phyloP scores from a whole-genome alignment of 2,329 filamentous ascomycete species.

The Cladophialophora psammophila region DNA sequence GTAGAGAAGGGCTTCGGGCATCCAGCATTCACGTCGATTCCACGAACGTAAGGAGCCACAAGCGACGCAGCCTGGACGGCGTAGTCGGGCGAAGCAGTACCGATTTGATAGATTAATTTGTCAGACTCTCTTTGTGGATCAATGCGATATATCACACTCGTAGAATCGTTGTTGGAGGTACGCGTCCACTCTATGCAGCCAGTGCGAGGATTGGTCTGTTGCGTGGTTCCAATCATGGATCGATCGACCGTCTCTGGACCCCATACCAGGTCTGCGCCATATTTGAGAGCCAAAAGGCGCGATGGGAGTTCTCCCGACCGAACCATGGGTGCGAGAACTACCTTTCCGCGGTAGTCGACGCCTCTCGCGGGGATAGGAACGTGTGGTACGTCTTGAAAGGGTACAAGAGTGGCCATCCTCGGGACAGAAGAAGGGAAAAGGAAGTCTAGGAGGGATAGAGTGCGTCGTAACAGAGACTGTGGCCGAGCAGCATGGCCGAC shows the following conservation, averaged over 20 bases:
- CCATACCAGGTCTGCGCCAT: conserved; percentile 97
- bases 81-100: conserved; percentile 80
- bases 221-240: conserved; percentile 85
- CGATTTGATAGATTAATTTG: conserved; percentile 88
- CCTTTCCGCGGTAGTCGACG: conserved; percentile 90
- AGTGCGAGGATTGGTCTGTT: conserved; percentile 76
- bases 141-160: conserved; percentile 76
- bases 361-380: conserved; percentile 87
- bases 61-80: conserved; percentile 85
- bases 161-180: conserved; percentile 71
- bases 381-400: conserved; percentile 57
- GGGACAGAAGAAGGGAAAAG: conserved; percentile 8
- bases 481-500: conserved; percentile 37
- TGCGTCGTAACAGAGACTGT: conserved; percentile 38
- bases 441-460: conserved; percentile 33
- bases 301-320: conserved; percentile 95
- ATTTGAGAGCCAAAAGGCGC: conserved; percentile 85
- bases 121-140: conserved; percentile 78
- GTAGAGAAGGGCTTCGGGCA: conserved; percentile 98
- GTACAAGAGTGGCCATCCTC: conserved; percentile 22
- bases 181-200: conserved; percentile 86
- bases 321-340: conserved; percentile 97
- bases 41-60: conserved; percentile 85
- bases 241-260: conserved; percentile 95
- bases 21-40: conserved; percentile 97